Base-by-base conservation (phyloP, 1,139 yeast species). In the Candida frijolesensis region DNA sequence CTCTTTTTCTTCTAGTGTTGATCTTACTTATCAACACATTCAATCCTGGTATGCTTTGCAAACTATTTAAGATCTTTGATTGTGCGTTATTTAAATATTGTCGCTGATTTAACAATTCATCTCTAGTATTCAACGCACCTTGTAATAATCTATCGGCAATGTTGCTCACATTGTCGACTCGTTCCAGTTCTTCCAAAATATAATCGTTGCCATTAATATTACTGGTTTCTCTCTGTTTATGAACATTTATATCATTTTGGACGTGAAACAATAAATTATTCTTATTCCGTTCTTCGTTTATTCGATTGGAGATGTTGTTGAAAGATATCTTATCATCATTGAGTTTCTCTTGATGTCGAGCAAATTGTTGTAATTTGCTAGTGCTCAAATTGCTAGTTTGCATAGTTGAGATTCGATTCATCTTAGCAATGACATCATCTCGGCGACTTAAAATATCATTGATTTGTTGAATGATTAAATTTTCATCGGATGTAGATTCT, bases 101-200 rank as follows among this genome's bases (percentile, higher is more conserved):
- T 51, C 96, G 76, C 69, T 94, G 99, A 47, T 85, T 76, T 49
- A 80, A 60, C 50, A 94, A 79, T 62, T 89, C 96, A 55, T 94
- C 97, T 54, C 98, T 76, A 0, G 99, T 91, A 58, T 87, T 88
- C 68, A 84, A 87, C 0, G 97, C 99, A 64, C 88, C 95, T 25
- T 83, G 82, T 38, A 94, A 76, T 51, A 94, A 73, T 46, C 88
- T 72, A 63, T 94, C 97, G 7, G 96, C 89, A 54, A 91, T 74
- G 44, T 79, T 77, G 64, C 90, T 86, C 42, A 95, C 85, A 50
- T 78, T 78, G 58, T 89, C 90, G 22, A 87, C 87, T 48, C 97
- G 75, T 35, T 80, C 75, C 14, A 90, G 70, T 67, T 94, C 99
- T 52, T 86, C 85, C 52, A 88, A 76, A 64, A 89, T 85, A 66